Conservation (phyloP, 1,284 basidiomycete species). For the Puccinia brachypodii region DNA sequence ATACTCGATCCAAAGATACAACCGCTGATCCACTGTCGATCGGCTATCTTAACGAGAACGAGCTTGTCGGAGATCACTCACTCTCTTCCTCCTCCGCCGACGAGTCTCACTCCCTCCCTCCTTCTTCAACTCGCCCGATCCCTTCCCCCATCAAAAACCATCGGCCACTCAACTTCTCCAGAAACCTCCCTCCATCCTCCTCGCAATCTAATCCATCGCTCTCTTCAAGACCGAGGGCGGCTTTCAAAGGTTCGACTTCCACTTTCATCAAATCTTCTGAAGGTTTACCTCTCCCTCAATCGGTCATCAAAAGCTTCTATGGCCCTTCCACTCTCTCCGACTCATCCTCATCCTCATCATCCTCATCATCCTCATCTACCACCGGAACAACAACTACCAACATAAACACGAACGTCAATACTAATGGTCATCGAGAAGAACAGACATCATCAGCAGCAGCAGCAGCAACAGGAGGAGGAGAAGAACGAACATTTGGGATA, state of each 20-base stretch:
- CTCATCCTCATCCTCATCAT: conserved; percentile 53
- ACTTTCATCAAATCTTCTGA: conserved; percentile 51
- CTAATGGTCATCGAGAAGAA: too few species aligned
- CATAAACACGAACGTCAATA: conserved; percentile 26
- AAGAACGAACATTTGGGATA: conserved; percentile 46
- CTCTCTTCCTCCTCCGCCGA: conserved; percentile 17
- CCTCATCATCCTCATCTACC: conserved; percentile 66
- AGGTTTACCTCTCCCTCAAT: conserved; percentile 50
- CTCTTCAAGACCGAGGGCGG: conserved; percentile 49
- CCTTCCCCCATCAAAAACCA: conserved; percentile 20
- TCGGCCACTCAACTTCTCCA: conserved; percentile 3
- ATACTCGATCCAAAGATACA: conserved; percentile 24
- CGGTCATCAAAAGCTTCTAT: conserved; percentile 49
- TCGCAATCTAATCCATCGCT: conserved; percentile 15
- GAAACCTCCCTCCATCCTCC: not conserved
- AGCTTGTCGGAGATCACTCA: too few species aligned
- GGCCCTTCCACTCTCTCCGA: conserved; percentile 64
- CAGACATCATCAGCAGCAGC: not conserved
- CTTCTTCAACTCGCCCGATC: not conserved
- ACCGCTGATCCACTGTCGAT: not conserved
- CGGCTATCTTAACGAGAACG: not conserved
- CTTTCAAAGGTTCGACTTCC: conserved; percentile 51
- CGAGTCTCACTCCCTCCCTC: not conserved
- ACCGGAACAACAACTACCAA: conserved; percentile 50
- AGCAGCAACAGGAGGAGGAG: not conserved